Evolutionary conservation across 1,139 yeast genomes (phyloP), one percentile per base, ranked within the genome.

Genomic region (Nakaseomyces kungkrabaensis): DNA sequence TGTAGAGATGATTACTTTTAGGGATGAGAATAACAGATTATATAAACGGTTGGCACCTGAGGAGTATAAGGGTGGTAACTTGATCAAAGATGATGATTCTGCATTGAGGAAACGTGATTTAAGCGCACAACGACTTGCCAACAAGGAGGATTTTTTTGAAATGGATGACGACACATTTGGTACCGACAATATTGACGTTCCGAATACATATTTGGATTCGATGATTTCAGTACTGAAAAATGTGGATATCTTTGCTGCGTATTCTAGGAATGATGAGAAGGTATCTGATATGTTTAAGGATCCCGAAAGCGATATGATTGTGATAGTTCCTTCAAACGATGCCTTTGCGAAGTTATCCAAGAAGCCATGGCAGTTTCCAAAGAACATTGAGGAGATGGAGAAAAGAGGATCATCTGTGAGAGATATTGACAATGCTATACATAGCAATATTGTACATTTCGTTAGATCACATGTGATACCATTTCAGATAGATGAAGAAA

Each of bases 321-420:
- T 83, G 6, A 74, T 83, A 58, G 82, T 87, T 3, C 89, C 90
- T 5, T 69, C 77, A 2, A 77, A 83, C 59, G 63, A 65, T 24
- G 85, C 85, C 4, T 68, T 83, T 29, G 67, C 63, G 55, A 65
- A 58, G 36, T 61, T 67, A 65, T 62, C 52, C 46, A 43, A 66
- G 53, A 82, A 82, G 59, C 89, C 89, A 36, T 82, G 89, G 89
- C 80, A 81, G 59, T 82, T 80, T 62, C 89, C 90, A 1, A 64
- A 60, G 8, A 53, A 68, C 1, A 66, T 79, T 17, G 70, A 68
- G 5, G 62, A 66, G 43, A 38, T 59, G 27, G 59, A 57, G 37
- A n/a, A 49, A 25, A 32, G 34, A 3, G 55, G 56, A 8, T 60
- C 62, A 26, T 47, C 57, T 4, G 75, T 73, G 29, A 68, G 71